phyloP scores from a whole-genome alignment of 106 monocot genomes.

The Xerophyta viscosa region DNA sequence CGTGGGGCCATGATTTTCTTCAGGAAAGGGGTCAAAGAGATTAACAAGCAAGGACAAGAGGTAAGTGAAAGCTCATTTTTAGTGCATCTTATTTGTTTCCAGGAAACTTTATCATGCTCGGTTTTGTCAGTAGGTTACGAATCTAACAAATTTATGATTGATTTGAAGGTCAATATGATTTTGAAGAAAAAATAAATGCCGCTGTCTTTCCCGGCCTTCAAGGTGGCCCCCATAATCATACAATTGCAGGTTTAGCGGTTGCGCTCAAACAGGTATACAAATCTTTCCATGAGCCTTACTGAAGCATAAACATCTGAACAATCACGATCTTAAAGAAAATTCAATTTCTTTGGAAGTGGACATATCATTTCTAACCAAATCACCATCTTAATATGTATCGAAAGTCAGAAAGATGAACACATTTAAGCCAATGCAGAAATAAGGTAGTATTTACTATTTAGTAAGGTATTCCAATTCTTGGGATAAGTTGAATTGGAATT shows the following conservation, averaged over 20 bases:
- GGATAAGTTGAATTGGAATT: no score
- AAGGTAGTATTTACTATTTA: no score
- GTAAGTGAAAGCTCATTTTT: slow-evolving; percentile 15
- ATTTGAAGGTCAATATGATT: slow-evolving; percentile 78
- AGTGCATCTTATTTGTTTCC: not conserved
- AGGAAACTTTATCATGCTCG: not conserved
- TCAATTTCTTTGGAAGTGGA: no score
- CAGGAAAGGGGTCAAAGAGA: slow-evolving; percentile 89
- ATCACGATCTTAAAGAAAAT: no score
- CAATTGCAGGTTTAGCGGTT: slow-evolving; percentile 95
- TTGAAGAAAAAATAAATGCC: slow-evolving; percentile 93
- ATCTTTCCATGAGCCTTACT: no score
- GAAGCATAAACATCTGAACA: no score
- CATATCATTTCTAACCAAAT: not conserved
- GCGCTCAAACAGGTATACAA: slow-evolving; percentile 86
- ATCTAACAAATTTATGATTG: no score
- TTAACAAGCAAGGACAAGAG: slow-evolving; percentile 89
- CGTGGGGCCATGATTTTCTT: slow-evolving; percentile 99
- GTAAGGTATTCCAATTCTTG: no score
- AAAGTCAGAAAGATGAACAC: no score
- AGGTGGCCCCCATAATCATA: slow-evolving; percentile 99
- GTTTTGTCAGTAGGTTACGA: not conserved
- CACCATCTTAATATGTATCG: no score
- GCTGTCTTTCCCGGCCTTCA: slow-evolving; percentile 99
- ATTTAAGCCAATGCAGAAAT: no score